These are phyloP conservation scores for Singerocomus inundabilis DNA, from an alignment of 1,284 basidiomycete genomes.

Conservation along the genomic window DNA sequence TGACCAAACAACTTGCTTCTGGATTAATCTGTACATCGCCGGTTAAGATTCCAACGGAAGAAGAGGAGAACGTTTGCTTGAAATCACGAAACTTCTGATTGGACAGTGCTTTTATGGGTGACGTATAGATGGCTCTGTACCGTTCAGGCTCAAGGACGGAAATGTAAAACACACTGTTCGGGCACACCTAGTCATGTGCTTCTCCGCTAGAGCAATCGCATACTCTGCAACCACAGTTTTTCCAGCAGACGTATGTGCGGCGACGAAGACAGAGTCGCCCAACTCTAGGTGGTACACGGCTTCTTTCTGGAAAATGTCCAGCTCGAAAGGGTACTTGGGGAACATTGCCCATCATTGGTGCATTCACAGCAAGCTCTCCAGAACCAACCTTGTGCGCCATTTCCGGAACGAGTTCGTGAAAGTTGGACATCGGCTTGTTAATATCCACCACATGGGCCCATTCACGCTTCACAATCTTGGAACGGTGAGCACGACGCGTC, in stretches of 20 bases:
- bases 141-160: slow-evolving; percentile 8
- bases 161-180: slow-evolving; percentile 11
- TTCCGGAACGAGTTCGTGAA: slow-evolving; percentile 83
- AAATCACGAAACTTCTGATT: slow-evolving; percentile 99
- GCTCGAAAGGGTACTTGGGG: slow-evolving; percentile 79
- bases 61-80: slow-evolving; percentile 92
- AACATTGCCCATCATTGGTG: slow-evolving; percentile 29
- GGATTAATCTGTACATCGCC: slow-evolving; percentile 99
- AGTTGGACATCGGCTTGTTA: slow-evolving; percentile 86
- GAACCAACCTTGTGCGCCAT: slow-evolving; percentile 78
- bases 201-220: slow-evolving; percentile 93
- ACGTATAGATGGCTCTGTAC: slow-evolving; percentile 93
- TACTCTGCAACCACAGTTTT: slow-evolving; percentile 99
- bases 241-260: slow-evolving; percentile 98
- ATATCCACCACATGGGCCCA: slow-evolving; percentile 99
- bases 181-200: slow-evolving; percentile 94
- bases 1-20: slow-evolving; percentile 95
- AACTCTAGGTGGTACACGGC: slow-evolving; percentile 97
- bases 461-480: slow-evolving; percentile 75
- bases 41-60: slow-evolving; percentile 94
- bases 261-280: slow-evolving; percentile 98
- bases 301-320: slow-evolving; percentile 95
- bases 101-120: slow-evolving; percentile 97
- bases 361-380: slow-evolving; percentile 1
- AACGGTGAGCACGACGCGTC: slow-evolving; percentile 40